Base-by-base conservation (phyloP, 345 rosid species). In the Limnanthes douglasii region DNA sequence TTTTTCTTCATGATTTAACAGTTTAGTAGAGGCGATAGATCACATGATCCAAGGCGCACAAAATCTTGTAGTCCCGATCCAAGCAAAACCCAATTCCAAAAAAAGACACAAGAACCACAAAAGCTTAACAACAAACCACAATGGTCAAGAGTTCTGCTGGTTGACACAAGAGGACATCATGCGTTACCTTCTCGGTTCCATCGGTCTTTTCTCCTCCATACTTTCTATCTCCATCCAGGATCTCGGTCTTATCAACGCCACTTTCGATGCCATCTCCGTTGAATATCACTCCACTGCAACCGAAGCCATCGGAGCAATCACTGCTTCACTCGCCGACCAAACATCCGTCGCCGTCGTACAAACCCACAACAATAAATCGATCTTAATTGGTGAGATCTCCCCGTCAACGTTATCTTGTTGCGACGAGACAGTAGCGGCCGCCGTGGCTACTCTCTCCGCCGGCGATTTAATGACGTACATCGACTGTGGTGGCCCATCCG, bases 401-500 rank as follows among this genome's bases (percentile, higher is more conserved):
- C 95, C 95, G 11, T 59, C 39, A 61, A 76, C 78, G 14, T 57
- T 78, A 5, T 46, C 72, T 4, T 74, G 64, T 51, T 70, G 70
- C 50, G 77, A 74, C 34, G 90, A 74, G 59, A 63, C 77, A 1
- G 72, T 62, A 8, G 70, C 90, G 0, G 84, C 76, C 2, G 95
- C 95, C 16, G 41, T 82, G 26, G 48, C 79, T 1, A 75, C 78
- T 9, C 82, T 86, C 21, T 65, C 93, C 23, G 46, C 75, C 5
- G 94, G 94, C 2, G 77, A 86, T 36, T 49, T 86, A 19, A 78
- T 86, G 88, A 74, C 86, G 31, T 86, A 82, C 73, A 62, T 86
- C 15, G 82, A 78, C 59, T 67, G 88, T 5, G 85, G 79, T 5
- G 77, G 80, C 4, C 95, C 97, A 1, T 78, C 95, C 4, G 93